Evolutionary conservation across 2,329 filamentous ascomycete species (phyloP).

Genomic region (Aspergillus chevalieri): DNA sequence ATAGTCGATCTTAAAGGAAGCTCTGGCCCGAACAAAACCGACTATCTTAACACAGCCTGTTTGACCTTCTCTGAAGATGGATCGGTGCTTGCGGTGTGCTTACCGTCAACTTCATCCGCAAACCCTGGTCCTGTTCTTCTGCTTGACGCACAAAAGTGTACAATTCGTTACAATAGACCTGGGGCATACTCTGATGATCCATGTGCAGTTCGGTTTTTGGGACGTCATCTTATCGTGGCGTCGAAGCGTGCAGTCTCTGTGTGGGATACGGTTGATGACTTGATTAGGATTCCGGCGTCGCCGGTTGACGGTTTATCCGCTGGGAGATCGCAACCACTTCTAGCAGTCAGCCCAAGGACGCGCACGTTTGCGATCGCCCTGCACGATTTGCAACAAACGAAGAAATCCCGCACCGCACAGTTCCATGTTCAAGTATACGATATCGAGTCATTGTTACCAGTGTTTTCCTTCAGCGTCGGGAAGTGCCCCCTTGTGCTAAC

Average conservation of each 20-base stretch:
- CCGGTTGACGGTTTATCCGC: conserved; percentile 29
- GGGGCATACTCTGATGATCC: conserved; percentile 62
- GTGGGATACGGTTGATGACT: conserved; percentile 77
- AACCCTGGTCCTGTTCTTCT: conserved; percentile 64
- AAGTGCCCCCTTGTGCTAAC: conserved; percentile 61
- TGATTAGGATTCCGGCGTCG: conserved; percentile 61
- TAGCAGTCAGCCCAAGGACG: conserved; percentile 64
- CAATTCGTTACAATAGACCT: conserved; percentile 60
- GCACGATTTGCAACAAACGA: conserved; percentile 19
- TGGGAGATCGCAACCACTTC: conserved; percentile 20
- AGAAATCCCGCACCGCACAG: conserved; percentile 41
- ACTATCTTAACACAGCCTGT: conserved; percentile 50
- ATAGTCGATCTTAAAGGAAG: conserved; percentile 44
- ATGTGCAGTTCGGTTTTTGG: conserved; percentile 64
- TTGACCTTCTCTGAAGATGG: conserved; percentile 78
- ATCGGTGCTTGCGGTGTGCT: conserved; percentile 65
- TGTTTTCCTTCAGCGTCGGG: conserved; percentile 52
- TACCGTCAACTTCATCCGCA: conserved; percentile 34
- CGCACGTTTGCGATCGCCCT: conserved; percentile 62
- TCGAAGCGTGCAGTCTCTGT: conserved; percentile 64
- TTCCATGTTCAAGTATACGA: conserved; percentile 61
- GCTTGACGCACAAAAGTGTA: conserved; percentile 65
- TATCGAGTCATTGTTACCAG: conserved; percentile 52
- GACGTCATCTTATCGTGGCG: conserved; percentile 67
- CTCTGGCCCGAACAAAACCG: conserved; percentile 18